Evolutionary conservation across 2,329 filamentous ascomycete genomes (phyloP), one percentile per base, ranked within the genome.

Genomic region (Ceratocystis diversiconidia): DNA sequence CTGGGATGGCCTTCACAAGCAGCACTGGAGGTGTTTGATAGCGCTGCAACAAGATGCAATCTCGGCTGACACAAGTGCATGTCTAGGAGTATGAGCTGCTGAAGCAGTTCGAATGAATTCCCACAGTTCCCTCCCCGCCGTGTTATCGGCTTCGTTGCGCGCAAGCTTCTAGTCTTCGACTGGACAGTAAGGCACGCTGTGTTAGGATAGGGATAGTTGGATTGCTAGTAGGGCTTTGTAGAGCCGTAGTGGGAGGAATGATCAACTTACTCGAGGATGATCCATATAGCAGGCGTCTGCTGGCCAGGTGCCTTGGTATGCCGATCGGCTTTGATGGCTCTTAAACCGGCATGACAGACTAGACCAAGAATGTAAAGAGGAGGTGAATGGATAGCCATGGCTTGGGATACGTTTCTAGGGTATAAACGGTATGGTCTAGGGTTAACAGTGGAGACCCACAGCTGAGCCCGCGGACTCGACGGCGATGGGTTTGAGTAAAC

Each of bases 61-160:
- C 69, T 57, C 19, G 17, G 32, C 32, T 17, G 6, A 22, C 17
- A 46, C 25, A 32, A 48, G 52, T 22, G 46, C 32, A 44, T 60
- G 7, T 8, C 60, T 5, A 22, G 12, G 50, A 22, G 61, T 64
- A 84, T 70, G 19, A 89, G 78, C 72, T 90, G 85, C 68, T 83
- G 79, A 30, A 91, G 76, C 7, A 91, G 87, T 72, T 90, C 81
- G 43, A 90, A 79, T 2, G 83, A 82, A 72, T 91, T 91, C 28
- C 85, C 81, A 68, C 85, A 85, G 73, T 91, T 92, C 41, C 88
- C 88, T 63, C 88, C 88, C 30, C 87, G 81, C 36, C 87, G 82
- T 55, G 80, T 79, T 44, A 77, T 75, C 65, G 87, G 72, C 28
- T 72, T 77, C 1, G 81, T 81, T 19, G 88, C 87, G 41, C 87